A percentile compares a stretch with the other conserved stretches of the same genome.
Conservation (phyloP, 331 rosid genomes). For the Stylosanthes scabra region DNA sequence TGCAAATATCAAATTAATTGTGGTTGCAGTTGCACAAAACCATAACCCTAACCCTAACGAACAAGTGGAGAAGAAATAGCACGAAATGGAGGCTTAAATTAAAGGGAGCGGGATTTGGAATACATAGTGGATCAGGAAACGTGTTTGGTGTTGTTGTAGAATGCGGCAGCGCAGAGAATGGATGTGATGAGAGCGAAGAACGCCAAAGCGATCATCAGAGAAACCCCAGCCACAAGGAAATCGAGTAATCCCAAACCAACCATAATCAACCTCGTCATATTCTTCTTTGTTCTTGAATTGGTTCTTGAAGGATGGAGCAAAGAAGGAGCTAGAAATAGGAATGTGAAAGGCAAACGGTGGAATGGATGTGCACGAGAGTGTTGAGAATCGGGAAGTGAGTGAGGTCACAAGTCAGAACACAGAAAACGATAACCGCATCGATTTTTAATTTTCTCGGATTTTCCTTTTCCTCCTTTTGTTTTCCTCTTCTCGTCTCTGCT, state of each 20-base stretch:
- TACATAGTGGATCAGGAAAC: slow-evolving; percentile 35
- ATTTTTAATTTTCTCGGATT: no score
- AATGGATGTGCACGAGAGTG: not conserved
- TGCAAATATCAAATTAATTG: not conserved
- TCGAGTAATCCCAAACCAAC: slow-evolving; percentile 64
- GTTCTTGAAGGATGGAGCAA: not conserved
- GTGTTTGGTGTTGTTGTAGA: slow-evolving; percentile 63
- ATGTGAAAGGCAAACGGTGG: not conserved
- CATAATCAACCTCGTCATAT: slow-evolving; percentile 5
- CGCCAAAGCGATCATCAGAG: slow-evolving; percentile 64
- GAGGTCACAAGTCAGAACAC: not conserved
- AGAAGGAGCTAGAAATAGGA: not conserved
- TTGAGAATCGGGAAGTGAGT: not conserved
- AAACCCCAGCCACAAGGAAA: slow-evolving; percentile 71
- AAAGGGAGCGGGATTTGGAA: not conserved
- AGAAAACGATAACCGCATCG: not conserved
- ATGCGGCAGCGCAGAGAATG: slow-evolving; percentile 76
- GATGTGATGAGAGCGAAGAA: slow-evolving; percentile 69
- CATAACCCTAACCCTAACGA: not conserved
- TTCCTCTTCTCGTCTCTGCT: no score
- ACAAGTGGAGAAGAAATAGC: not conserved
- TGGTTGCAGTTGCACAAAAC: not conserved
- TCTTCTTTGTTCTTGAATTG: not conserved
- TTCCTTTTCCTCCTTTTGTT: no score
- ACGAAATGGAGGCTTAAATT: not conserved